Percentiles rank a stretch among this genome's conserved stretches.
These are phyloP conservation scores for Vitis hybrid DNA, from an alignment of 177 flowering plant genomes.

Conservation along the genomic window DNA sequence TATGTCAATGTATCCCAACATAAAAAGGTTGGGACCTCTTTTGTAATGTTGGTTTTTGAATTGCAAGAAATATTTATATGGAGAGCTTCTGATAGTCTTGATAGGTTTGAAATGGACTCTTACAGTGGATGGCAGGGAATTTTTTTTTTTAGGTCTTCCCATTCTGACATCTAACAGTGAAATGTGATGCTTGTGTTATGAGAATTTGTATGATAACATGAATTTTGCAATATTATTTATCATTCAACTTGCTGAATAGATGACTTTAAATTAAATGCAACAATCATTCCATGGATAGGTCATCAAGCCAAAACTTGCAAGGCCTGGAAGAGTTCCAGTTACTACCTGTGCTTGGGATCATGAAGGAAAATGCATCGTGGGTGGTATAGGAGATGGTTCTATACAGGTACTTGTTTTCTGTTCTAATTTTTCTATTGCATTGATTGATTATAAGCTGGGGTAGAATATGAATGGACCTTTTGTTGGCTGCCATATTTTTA, in stretches of 20 bases:
- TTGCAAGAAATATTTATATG: background rate
- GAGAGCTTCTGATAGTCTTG: background rate
- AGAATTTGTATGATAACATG: background rate
- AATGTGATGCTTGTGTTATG: background rate
- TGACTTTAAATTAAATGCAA: background rate
- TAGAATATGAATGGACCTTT: background rate
- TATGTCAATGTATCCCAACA: background rate
- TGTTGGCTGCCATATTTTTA: background rate
- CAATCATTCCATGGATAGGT: constrained; percentile 47
- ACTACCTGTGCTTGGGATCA: constrained; percentile 93
- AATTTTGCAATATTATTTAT: background rate
- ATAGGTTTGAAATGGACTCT: background rate
- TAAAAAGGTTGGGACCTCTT: background rate
- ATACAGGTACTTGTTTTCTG: constrained; percentile 58
- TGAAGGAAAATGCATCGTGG: constrained; percentile 89
- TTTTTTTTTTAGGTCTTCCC: background rate
- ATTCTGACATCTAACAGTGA: background rate
- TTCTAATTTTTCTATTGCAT: background rate
- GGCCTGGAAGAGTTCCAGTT: constrained; percentile 94
- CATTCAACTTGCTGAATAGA: background rate
- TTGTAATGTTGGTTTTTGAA: background rate
- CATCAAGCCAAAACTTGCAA: constrained; percentile 89
- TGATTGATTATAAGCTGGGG: background rate
- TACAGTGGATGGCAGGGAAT: background rate
- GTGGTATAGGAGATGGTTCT: constrained; percentile 94